Base-by-base conservation (phyloP, 2,329 filamentous ascomycete species). In the Fusarium sp. region DNA sequence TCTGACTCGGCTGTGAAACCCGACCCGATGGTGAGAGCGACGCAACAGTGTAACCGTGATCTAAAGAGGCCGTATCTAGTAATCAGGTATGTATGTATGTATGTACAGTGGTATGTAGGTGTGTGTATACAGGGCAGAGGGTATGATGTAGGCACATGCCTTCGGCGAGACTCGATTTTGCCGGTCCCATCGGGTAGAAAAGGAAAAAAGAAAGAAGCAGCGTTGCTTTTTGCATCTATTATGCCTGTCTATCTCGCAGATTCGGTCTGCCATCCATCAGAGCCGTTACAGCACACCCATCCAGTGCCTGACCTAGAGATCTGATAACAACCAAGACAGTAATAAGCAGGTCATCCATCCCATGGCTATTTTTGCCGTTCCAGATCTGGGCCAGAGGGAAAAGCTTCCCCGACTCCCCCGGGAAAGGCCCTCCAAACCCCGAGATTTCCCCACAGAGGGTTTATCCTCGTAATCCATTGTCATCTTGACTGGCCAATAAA, bases 391-490 rank as follows among this genome's bases (percentile, higher is more conserved):
- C 39, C 46, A 71, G 18, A 27, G 37, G 47, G 58, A 62, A 54
- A 52, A 65, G 47, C 50, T 68, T 55, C 47, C 67, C 48, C 64
- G 68, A 65, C 60, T 23, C 23, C 23, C 60, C 55, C 64, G 68
- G 68, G 37, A 59, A 51, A 50, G 16, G 27, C 41, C 53, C 52
- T 40, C 7, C 18, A 56, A 71, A 69, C 68, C 68, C 68, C 68
- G 68, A 71, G 56, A 69, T 71, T 71, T 71, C 68, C 68, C 68
- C 68, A 71, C 68, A 65, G 56, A 51, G 47, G 61, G 50, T 11
- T 23, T 37, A 37, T 51, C 43, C 36, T 52, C 46, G 55, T 51
- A 58, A 51, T 8, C 55, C 8, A 44, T 37, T 36, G 53, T 56
- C 40, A 46, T 48, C 30, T 59, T 55, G 36, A 15, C 40, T 40